These are phyloP conservation scores for Mycena alexandri DNA, from an alignment of 768 basidiomycete species.

Conservation along the genomic window DNA sequence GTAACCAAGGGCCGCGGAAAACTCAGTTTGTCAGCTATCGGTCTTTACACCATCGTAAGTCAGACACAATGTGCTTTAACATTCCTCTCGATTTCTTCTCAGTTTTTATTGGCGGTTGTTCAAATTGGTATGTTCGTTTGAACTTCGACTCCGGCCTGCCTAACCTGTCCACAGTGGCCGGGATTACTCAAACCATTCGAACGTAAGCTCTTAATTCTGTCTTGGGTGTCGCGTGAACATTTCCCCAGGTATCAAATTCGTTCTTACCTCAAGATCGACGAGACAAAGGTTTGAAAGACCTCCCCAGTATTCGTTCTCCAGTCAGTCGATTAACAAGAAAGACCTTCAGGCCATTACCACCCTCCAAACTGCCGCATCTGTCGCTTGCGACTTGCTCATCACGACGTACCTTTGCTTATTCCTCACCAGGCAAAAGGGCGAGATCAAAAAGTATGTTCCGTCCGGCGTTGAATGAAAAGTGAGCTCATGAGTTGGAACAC, in stretches of 20 bases:
- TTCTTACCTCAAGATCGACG: conserved; percentile 17
- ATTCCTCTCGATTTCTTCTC: neutral
- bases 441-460: conserved; percentile 23
- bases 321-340: too few species aligned
- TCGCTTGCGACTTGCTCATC: conserved; percentile 30
- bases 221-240: neutral
- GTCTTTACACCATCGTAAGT: neutral
- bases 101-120: conserved; percentile 16
- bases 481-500: too few species aligned
- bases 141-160: too few species aligned
- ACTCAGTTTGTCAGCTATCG: neutral
- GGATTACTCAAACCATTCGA: conserved; percentile 24
- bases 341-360: conserved; percentile 27
- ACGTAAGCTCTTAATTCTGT: neutral
- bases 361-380: conserved; percentile 29
- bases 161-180: conserved; percentile 20
- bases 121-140: conserved; percentile 23
- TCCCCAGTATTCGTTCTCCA: too few species aligned
- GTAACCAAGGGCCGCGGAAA: neutral
- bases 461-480: too few species aligned
- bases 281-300: conserved; percentile 22
- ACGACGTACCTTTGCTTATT: conserved; percentile 31
- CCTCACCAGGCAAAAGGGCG: conserved; percentile 15
- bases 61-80: too few species aligned
- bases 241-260: conserved; percentile 26